Percentiles rank a stretch among this genome's conserved stretches.
Conservation (phyloP, 2,329 filamentous ascomycete species). For the Diplodia mutila region DNA sequence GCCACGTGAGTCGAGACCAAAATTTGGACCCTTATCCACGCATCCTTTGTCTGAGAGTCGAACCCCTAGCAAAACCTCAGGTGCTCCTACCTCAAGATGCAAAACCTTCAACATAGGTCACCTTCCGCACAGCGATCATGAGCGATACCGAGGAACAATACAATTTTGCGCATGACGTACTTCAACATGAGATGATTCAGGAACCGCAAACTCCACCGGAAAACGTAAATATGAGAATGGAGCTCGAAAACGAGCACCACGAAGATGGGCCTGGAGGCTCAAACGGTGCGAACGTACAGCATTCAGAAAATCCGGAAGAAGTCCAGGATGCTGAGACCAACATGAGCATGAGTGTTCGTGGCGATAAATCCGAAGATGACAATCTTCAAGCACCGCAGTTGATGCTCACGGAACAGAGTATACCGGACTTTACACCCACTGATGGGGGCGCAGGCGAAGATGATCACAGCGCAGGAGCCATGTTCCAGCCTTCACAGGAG, state of each 20-base stretch:
- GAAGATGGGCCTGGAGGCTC: background rate
- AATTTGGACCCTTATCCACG: background rate
- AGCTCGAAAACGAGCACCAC: background rate
- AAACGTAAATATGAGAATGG: too few species aligned
- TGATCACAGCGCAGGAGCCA: background rate
- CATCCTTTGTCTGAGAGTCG: background rate
- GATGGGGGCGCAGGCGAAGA: background rate
- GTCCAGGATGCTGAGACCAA: too few species aligned
- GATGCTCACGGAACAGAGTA: too few species aligned
- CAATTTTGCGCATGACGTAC: background rate
- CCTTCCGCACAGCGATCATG: background rate
- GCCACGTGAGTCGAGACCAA: background rate
- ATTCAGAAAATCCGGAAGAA: too few species aligned
- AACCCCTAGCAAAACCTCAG: background rate
- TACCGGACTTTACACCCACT: background rate
- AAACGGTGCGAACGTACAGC: too few species aligned
- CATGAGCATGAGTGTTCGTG: too few species aligned
- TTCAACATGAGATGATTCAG: background rate
- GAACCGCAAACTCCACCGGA: background rate
- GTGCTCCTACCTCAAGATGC: background rate
- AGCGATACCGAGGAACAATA: background rate
- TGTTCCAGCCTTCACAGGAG: too few species aligned
- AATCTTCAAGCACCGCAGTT: background rate
- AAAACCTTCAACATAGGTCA: too few species aligned
- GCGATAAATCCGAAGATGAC: background rate